These are phyloP conservation scores for Oenanthe javanica DNA, from an alignment of 140 eudicot genomes.

Conservation along the genomic window DNA sequence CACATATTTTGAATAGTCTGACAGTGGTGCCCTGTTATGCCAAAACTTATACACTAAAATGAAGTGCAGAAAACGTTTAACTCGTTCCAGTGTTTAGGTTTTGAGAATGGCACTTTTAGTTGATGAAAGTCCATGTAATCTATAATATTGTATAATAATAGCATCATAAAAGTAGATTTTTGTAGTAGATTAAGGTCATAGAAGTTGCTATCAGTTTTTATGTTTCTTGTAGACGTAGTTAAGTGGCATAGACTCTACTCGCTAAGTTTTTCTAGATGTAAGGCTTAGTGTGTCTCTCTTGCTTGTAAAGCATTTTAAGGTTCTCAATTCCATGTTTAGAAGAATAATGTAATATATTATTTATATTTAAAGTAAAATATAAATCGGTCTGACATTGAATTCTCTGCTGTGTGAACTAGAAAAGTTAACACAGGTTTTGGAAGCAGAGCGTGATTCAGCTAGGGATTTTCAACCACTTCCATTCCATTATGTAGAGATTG, in stretches of 20 bases:
- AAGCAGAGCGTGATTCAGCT: slow-evolving; percentile 81
- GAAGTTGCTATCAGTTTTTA: background rate
- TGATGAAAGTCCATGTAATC: background rate
- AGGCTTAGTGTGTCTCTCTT: background rate
- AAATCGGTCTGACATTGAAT: slow-evolving; percentile 5
- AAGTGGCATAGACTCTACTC: background rate
- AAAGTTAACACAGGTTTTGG: slow-evolving; percentile 72
- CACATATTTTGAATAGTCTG: background rate
- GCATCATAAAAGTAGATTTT: background rate
- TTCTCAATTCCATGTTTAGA: background rate
- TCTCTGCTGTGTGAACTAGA: slow-evolving; percentile 36
- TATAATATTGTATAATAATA: background rate
- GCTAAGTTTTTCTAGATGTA: background rate
- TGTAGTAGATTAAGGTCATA: background rate
- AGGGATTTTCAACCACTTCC: slow-evolving; percentile 75
- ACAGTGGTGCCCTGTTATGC: background rate
- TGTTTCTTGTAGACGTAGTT: background rate
- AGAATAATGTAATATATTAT: background rate
- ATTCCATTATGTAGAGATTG: slow-evolving; percentile 86
- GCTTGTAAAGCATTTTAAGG: background rate
- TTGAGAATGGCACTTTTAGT: background rate
- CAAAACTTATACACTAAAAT: background rate
- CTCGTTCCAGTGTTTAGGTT: background rate
- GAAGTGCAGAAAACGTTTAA: background rate
- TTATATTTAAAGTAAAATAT: background rate